Conservation (phyloP, 306 rosid species). For the Cyamopsis tetragonoloba region DNA sequence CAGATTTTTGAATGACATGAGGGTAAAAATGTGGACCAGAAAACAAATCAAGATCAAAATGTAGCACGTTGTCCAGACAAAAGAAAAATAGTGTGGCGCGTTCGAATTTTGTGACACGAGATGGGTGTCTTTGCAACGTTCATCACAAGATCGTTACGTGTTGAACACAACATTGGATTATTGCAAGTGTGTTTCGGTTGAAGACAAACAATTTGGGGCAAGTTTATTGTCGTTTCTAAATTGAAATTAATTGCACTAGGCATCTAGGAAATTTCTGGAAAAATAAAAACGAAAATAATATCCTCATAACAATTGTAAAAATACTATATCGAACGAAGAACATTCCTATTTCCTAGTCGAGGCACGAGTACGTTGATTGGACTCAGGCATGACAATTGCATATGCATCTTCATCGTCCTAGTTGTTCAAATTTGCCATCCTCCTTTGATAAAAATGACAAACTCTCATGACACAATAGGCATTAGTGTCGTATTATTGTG, state of each 20-base stretch:
- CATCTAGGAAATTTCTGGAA: too few relatives aligned
- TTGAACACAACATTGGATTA: background rate
- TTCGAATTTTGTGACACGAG: background rate
- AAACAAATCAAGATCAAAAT: too few relatives aligned
- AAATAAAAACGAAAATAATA: too few relatives aligned
- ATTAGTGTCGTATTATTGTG: too few relatives aligned
- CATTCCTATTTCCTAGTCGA: background rate
- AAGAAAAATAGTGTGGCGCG: too few relatives aligned
- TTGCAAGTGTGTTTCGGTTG: background rate
- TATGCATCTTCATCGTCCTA: background rate
- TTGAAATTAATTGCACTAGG: too few relatives aligned
- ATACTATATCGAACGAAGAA: too few relatives aligned
- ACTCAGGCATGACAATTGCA: background rate
- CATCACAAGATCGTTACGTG: background rate
- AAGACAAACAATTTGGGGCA: background rate
- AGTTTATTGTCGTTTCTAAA: background rate
- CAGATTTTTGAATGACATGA: too few relatives aligned
- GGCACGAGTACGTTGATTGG: background rate
- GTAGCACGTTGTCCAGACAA: too few relatives aligned
- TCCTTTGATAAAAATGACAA: slow-evolving; percentile 25
- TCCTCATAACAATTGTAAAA: too few relatives aligned
- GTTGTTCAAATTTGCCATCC: slow-evolving; percentile 13
- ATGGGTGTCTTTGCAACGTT: background rate
- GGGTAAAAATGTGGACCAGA: too few relatives aligned
- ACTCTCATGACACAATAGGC: too few relatives aligned